Conservation (phyloP, 768 basidiomycete species). For the Boletus subcaerulescens region DNA sequence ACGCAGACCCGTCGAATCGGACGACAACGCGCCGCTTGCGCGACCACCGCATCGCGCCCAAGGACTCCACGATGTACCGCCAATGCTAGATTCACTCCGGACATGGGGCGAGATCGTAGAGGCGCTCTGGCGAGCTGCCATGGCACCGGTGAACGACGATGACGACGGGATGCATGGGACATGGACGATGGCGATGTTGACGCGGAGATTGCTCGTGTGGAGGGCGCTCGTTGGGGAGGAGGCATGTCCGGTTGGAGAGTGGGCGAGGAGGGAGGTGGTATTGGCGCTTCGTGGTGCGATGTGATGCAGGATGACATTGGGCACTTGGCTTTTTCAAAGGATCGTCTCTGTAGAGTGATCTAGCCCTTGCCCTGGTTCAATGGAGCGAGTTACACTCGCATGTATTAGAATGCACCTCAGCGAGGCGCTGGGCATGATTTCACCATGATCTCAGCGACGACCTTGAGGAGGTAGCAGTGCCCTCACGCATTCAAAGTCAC, state of each 20-base stretch:
- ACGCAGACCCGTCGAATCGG: neutral
- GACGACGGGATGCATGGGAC: neutral
- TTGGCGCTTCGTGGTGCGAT: neutral
- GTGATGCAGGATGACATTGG: neutral
- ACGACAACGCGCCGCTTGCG: slow-evolving; percentile 2
- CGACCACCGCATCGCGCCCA: slow-evolving; percentile 35
- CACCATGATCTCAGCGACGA: too few species aligned
- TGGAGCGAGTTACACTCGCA: too few species aligned
- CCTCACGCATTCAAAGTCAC: too few species aligned
- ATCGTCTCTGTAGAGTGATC: too few species aligned
- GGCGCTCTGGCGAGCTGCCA: slow-evolving; percentile 36
- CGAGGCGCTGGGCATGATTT: too few species aligned
- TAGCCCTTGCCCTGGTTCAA: too few species aligned
- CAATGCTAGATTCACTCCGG: slow-evolving; percentile 28
- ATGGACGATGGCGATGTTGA: slow-evolving; percentile 52
- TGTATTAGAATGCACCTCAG: too few species aligned
- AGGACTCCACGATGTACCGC: slow-evolving; percentile 35
- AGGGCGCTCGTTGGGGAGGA: slow-evolving; percentile 42
- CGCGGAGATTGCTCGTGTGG: slow-evolving; percentile 55
- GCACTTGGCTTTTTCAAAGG: too few species aligned
- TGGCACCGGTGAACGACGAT: slow-evolving; percentile 12
- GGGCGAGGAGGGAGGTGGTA: slow-evolving; percentile 42
- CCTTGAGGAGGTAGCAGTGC: too few species aligned
- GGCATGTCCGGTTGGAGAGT: slow-evolving; percentile 44
- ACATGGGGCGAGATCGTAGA: slow-evolving; percentile 55